Conservation (phyloP, 768 basidiomycete species). For the Hygrophorus pudorinus region DNA sequence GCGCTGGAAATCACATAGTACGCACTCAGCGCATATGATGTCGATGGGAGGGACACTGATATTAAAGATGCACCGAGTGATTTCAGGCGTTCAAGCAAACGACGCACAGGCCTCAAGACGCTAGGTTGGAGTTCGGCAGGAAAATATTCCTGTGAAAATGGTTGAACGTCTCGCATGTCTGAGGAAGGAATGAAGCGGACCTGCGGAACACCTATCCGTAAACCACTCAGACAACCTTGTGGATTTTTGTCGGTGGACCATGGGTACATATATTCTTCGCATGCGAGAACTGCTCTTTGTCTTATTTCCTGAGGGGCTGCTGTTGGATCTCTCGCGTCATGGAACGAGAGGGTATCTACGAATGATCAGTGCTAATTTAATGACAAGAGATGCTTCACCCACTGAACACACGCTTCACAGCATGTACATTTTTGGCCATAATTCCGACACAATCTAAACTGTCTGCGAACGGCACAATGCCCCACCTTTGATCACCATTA, state of each 20-base stretch:
- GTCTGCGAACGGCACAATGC: slow-evolving; percentile 88
- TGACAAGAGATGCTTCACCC: slow-evolving; percentile 14
- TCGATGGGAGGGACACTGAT: slow-evolving; percentile 64
- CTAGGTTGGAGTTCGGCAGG: slow-evolving; percentile 49
- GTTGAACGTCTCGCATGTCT: not conserved
- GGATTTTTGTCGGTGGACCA: not conserved
- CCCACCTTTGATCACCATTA: slow-evolving; percentile 45
- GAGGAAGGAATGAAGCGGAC: slow-evolving; percentile 24
- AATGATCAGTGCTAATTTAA: slow-evolving; percentile 1
- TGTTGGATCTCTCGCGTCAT: slow-evolving; percentile 71
- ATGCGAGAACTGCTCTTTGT: slow-evolving; percentile 11
- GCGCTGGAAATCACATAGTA: slow-evolving; percentile 96
- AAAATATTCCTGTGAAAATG: slow-evolving; percentile 57
- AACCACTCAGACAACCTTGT: slow-evolving; percentile 25
- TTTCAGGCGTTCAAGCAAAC: slow-evolving; percentile 29
- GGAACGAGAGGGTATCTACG: slow-evolving; percentile 36
- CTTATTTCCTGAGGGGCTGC: slow-evolving; percentile 37
- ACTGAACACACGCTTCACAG: slow-evolving; percentile 56
- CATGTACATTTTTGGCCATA: slow-evolving; percentile 44
- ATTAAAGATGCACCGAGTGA: slow-evolving; percentile 54
- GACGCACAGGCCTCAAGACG: slow-evolving; percentile 36
- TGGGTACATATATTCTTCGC: not conserved
- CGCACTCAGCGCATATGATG: slow-evolving; percentile 69
- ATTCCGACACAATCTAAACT: slow-evolving; percentile 93
- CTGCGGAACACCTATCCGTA: slow-evolving; percentile 71